These are phyloP conservation scores for Solanum megistacrolobum DNA, from an alignment of 257 asterid species.

Conservation along the genomic window DNA sequence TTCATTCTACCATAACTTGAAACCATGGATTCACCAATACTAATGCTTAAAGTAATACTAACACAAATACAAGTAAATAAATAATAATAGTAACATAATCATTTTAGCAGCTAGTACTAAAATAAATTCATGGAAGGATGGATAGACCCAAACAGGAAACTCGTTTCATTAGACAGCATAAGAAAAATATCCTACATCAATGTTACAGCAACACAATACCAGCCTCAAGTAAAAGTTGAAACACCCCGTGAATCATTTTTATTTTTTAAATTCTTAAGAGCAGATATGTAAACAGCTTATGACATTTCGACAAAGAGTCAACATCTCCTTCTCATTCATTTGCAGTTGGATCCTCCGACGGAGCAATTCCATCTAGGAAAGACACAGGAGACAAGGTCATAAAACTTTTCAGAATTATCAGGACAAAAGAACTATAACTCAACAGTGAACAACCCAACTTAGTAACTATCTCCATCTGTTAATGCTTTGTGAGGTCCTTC, in stretches of 20 bases:
- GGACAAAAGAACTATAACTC: neutral
- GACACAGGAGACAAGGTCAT: neutral
- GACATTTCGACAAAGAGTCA: neutral
- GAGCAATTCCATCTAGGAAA: conserved; percentile 43
- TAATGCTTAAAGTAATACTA: neutral
- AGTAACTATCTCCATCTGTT: neutral
- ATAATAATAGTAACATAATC: neutral
- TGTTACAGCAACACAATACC: conserved; percentile 8
- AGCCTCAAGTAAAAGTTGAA: neutral
- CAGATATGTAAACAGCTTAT: neutral
- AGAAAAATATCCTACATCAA: conserved; percentile 19
- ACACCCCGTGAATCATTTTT: neutral
- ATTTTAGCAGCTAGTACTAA: neutral
- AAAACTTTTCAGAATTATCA: neutral
- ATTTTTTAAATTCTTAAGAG: neutral
- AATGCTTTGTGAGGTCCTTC: neutral
- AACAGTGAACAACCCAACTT: neutral
- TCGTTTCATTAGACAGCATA: conserved; percentile 13
- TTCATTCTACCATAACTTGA: neutral
- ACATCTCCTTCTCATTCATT: conserved; percentile 28
- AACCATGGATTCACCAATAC: neutral
- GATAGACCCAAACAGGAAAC: neutral
- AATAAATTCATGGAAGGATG: neutral
- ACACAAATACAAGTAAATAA: neutral
- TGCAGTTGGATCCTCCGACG: conserved; percentile 42